Evolutionary conservation across 2,329 filamentous ascomycete genomes (phyloP), one percentile per base, ranked within the genome.

Genomic region (Daldinia sp.): DNA sequence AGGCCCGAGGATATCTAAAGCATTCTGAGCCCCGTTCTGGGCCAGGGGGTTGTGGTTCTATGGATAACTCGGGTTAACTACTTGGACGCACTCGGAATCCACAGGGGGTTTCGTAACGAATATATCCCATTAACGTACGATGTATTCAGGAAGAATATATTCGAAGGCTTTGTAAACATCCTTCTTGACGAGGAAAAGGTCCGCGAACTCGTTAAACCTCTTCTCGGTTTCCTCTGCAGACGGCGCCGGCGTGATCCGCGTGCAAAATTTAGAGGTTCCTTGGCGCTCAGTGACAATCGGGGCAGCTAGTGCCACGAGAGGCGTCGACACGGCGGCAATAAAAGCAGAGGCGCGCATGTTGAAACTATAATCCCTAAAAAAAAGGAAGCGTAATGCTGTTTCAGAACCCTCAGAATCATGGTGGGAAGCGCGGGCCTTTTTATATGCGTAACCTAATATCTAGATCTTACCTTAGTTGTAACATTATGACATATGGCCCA

Each of bases 41-140:
- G 71, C 73, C n/a, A 62, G 9, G 12, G 68, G 68, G 54, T 74
- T 75, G 55, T 76, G 73, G 58, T 75, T 76, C 72, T 74, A 54
- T 41, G 6, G 6, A n/a, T 23, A 13, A 13, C 1, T 20, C n/a
- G 35, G 10, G 5, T 56, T 30, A 65, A 30, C 28, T 4, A 54
- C 33, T n/a, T n/a, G n/a, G n/a, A n/a, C n/a, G n/a, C n/a, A n/a
- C n/a, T n/a, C n/a, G n/a, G n/a, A n/a, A n/a, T n/a, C n/a, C n/a
- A n/a, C n/a, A n/a, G n/a, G n/a, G n/a, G n/a, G n/a, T n/a, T n/a
- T n/a, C n/a, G n/a, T n/a, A n/a, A n/a, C n/a, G n/a, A n/a, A n/a
- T n/a, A n/a, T n/a, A 41, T 39, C 42, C 9, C 7, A 18, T 28
- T 54, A 35, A 65, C 71, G 10, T 48, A 75, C 73, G 48, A 76